Evolutionary conservation across 306 rosid genomes (phyloP).

Genomic region (Inga laurina): DNA sequence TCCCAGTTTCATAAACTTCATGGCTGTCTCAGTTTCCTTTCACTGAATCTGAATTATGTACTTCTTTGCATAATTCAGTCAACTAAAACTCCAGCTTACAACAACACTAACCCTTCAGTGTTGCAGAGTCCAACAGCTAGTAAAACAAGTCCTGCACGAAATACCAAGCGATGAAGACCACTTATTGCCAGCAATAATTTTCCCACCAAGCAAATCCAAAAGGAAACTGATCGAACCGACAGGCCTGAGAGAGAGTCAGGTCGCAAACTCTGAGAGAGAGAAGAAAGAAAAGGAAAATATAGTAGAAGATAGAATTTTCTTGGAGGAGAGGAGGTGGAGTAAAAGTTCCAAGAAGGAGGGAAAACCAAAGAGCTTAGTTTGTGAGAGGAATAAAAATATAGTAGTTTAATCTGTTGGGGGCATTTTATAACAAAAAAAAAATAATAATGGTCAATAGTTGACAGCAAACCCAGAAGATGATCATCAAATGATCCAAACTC

Average conservation of each 20-base stretch:
- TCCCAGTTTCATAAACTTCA: constrained; percentile 99
- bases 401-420: constrained; percentile 45
- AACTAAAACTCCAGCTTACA: constrained; percentile 20
- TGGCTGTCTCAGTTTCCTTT: constrained; percentile 42
- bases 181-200: constrained; percentile 37
- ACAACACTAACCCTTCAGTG: constrained; percentile 28
- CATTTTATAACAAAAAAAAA: constrained; percentile 19
- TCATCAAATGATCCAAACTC: constrained; percentile 50
- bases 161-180: constrained; percentile 42
- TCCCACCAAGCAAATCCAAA: constrained; percentile 36
- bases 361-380: constrained; percentile 47
- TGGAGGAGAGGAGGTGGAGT: constrained; percentile 56
- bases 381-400: constrained; percentile 47
- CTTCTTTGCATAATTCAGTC: constrained; percentile 40
- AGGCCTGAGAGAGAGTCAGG: constrained; percentile 47
- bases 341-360: constrained; percentile 52
- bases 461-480: constrained; percentile 55
- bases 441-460: constrained; percentile 40
- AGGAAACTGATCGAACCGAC: constrained; percentile 31
- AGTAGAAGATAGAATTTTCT: constrained; percentile 39
- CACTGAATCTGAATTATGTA: constrained; percentile 43
- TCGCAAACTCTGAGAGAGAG: constrained; percentile 31
- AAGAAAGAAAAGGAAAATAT: not conserved
- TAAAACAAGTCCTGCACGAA: constrained; percentile 38
- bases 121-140: constrained; percentile 39